Evolutionary conservation across 805 yeast genomes (phyloP), one percentile per base, ranked within the genome.

Genomic region (Teunomyces aglyptinius): DNA sequence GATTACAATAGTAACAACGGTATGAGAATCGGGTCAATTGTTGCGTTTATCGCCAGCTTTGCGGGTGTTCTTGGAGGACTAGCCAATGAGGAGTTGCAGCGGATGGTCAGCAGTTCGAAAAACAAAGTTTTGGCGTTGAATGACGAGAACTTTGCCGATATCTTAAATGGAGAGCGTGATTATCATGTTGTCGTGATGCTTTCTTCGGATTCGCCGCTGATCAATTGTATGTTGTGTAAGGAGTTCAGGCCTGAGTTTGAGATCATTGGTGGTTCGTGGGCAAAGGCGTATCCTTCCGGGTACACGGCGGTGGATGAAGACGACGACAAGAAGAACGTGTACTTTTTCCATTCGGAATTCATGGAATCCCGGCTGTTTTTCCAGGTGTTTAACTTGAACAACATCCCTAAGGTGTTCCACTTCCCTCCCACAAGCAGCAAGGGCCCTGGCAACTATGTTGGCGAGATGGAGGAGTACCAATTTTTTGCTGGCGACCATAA

Each of bases 341-440:
- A 78, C 70, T 88, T 92, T 64, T 87, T 88, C 13, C 68, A 75
- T 36, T 83, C 95, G 12, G 96, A 92, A 59, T 83, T 87, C 58
- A 67, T 73, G 39, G 80, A 80, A 40, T 75, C 82, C 12, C 76
- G 75, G 55, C 67, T 68, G 38, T 65, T 78, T 10, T 86, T 82
- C 65, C 74, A 73, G 55, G 62, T 70, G 12, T 70, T 85, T 54
- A 62, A 76, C 28, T 66, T 92, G 56, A 78, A 79, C 54, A 82
- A 82, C 46, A 96, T 92, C 22, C 99, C 99, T 26, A 83, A 86
- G 59, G 59, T 90, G 38, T 83, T 71, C 63, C 60, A 84, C 47
- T 85, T 80, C 62, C 64, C 72, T 1, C 86, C 91, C 16, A 71
- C 81, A 10, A 60, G 61, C 1, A 63, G 60, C 27, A 49, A 61